phyloP scores from a whole-genome alignment of 805 yeast species.

The Ogataea angusta region DNA sequence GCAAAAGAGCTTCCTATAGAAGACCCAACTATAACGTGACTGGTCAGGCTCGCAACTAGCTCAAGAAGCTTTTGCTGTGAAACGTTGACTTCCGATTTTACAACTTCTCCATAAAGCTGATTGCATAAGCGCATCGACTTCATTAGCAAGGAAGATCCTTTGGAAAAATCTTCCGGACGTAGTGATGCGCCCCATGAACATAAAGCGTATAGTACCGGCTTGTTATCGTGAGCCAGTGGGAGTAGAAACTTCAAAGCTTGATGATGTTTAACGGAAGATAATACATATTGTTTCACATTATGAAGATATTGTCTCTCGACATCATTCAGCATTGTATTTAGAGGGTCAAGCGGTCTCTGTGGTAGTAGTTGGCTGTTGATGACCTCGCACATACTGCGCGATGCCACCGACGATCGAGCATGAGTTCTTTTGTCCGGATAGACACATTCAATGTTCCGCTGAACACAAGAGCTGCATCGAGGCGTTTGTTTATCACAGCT shows the following conservation, averaged over 20 bases:
- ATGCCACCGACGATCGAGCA: too few relatives aligned
- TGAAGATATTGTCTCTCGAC: slow-evolving; percentile 10
- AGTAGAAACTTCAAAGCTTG: slow-evolving; percentile 10
- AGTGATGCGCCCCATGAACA: slow-evolving; percentile 19
- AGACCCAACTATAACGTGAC: slow-evolving; percentile 20
- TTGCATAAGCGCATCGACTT: slow-evolving; percentile 9
- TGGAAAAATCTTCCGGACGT: slow-evolving; percentile 2
- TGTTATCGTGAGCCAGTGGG: slow-evolving; percentile 11
- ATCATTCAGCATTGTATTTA: slow-evolving; percentile 3
- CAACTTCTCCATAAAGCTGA: slow-evolving; percentile 9
- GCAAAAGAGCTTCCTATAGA: slow-evolving; percentile 18
- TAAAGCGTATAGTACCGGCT: slow-evolving; percentile 13
- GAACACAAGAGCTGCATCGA: slow-evolving; percentile 41
- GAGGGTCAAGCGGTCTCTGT: neutral
- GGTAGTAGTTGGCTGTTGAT: neutral
- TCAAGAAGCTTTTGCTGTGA: neutral
- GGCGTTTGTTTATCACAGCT: slow-evolving; percentile 45
- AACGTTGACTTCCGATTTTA: neutral
- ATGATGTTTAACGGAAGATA: slow-evolving; percentile 12
- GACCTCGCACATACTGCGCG: too few relatives aligned
- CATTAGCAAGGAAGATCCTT: slow-evolving; percentile 6
- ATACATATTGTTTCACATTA: slow-evolving; percentile 2
- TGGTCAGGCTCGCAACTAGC: slow-evolving; percentile 16
- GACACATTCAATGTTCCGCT: slow-evolving; percentile 42
- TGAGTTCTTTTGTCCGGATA: slow-evolving; percentile 22